These are phyloP conservation scores for Epithele typhae DNA, from an alignment of 768 basidiomycete genomes.

Conservation along the genomic window DNA sequence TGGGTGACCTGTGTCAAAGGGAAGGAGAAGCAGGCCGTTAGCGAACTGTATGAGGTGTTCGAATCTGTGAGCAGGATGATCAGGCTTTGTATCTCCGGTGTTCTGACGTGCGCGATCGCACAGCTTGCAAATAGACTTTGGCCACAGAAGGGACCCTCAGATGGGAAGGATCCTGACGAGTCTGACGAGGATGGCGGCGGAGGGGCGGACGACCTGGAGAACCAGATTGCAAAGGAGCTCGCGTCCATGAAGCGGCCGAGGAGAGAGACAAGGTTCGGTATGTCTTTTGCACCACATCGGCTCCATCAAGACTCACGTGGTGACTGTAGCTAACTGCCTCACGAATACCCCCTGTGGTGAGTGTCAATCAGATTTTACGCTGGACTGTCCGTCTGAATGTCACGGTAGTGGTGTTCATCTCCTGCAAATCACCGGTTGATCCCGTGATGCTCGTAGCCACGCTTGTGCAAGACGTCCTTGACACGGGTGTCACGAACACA, in stretches of 20 bases:
- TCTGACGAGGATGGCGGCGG: constrained; percentile 32
- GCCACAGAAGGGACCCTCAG: constrained; percentile 38
- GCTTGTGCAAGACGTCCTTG: constrained; percentile 57
- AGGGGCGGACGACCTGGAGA: constrained; percentile 48
- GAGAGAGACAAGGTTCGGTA: constrained; percentile 63
- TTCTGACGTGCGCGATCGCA: not conserved
- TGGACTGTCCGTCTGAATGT: too few species aligned
- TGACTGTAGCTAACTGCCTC: constrained; percentile 58
- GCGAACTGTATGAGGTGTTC: constrained; percentile 76
- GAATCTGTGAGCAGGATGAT: constrained; percentile 50
- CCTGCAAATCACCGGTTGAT: constrained; percentile 73
- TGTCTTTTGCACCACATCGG: constrained; percentile 14
- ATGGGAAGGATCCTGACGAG: constrained; percentile 3
- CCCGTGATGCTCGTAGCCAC: constrained; percentile 65
- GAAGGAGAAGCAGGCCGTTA: constrained; percentile 73
- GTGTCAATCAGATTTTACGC: too few species aligned
- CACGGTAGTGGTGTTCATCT: constrained; percentile 74
- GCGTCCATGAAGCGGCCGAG: constrained; percentile 65
- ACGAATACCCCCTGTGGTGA: constrained; percentile 79
- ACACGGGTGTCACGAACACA: constrained; percentile 61
- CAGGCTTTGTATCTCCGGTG: too few species aligned
- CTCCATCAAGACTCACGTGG: not conserved
- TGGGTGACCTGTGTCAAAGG: constrained; percentile 87
- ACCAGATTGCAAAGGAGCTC: constrained; percentile 68
- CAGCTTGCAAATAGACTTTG: constrained; percentile 73